A percentile compares a stretch with the other conserved stretches of the same genome.
These are phyloP conservation scores for Avena eriantha DNA, from an alignment of 176 grass and related monocot species.

Conservation along the genomic window DNA sequence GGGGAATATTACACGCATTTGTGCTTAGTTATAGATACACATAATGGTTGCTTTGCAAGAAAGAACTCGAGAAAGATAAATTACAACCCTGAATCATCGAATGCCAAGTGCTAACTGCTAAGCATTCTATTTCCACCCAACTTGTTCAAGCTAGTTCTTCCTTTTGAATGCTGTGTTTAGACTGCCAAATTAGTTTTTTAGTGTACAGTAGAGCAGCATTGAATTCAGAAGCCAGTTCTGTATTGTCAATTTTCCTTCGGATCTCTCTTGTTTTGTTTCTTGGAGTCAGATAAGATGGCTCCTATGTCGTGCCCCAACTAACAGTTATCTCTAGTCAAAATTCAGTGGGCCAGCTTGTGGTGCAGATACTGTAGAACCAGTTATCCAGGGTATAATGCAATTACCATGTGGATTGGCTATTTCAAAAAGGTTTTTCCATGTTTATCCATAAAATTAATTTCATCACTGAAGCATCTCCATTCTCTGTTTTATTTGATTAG, in stretches of 20 bases:
- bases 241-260: not conserved
- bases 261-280: not conserved
- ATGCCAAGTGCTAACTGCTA: not conserved
- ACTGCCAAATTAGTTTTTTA: no score
- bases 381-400: not conserved
- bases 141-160: no score
- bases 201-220: not conserved
- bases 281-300: not conserved
- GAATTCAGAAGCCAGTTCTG: not conserved
- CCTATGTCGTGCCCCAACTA: no score
- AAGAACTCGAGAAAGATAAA: not conserved
- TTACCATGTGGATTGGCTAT: not conserved
- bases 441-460: not conserved
- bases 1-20: not conserved
- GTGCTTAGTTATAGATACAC: not conserved
- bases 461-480: not conserved
- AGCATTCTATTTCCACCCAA: not conserved
- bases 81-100: no score
- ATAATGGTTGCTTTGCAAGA: not conserved
- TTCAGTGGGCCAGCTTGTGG: no score
- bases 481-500: not conserved
- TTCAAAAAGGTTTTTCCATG: not conserved
- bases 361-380: not conserved
- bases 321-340: no score
- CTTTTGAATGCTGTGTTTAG: not conserved